A percentile compares a stretch with the other conserved stretches of the same genome.
Evolutionary conservation across 2,329 filamentous ascomycete genomes (phyloP).

Genomic region (Falciphora oryzae): DNA sequence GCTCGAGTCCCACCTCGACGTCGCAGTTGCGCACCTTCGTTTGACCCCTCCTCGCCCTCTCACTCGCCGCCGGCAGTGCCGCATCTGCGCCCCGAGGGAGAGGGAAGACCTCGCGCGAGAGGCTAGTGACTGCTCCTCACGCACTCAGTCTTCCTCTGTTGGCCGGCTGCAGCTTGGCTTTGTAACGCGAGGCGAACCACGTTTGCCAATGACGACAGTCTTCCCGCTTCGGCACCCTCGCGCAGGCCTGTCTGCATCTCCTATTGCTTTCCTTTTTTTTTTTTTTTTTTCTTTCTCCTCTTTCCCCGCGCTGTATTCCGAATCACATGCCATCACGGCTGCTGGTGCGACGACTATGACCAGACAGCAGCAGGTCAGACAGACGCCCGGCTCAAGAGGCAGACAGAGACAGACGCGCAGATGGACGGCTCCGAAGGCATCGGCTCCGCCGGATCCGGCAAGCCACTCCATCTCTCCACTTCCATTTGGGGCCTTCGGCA

Average conservation of each 20-base stretch:
- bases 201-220: background rate
- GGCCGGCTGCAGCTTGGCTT: too few relatives aligned
- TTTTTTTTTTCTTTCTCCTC: background rate
- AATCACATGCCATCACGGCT: background rate
- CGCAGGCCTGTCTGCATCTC: background rate
- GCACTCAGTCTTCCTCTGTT: too few relatives aligned
- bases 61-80: background rate
- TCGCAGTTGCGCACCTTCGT: background rate
- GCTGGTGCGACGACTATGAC: too few relatives aligned
- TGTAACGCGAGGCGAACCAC: too few relatives aligned
- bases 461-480: background rate
- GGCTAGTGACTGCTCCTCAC: background rate
- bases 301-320: background rate
- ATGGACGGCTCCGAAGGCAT: background rate
- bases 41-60: too few relatives aligned
- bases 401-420: too few relatives aligned
- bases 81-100: background rate
- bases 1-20: background rate
- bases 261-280: background rate
- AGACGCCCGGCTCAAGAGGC: too few relatives aligned
- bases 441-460: background rate
- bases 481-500: background rate
- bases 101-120: background rate
- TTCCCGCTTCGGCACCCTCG: background rate
- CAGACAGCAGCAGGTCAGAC: background rate